A percentile compares a stretch with the other conserved stretches of the same genome.
These are phyloP conservation scores for Buxus sempervirens DNA, from an alignment of 164 flowering plant species.

Conservation along the genomic window DNA sequence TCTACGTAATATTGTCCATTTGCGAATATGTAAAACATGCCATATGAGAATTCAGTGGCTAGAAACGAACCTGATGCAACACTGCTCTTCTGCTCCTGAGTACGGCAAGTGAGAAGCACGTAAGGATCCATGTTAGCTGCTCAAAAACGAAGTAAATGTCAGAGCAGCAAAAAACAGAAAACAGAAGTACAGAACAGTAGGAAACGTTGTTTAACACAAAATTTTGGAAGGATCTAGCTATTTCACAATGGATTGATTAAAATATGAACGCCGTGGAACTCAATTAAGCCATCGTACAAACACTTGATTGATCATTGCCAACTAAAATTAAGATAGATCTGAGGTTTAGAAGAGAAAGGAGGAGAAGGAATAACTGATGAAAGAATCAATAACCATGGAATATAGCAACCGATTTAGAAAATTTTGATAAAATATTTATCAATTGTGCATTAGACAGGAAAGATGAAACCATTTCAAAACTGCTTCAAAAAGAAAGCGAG, in stretches of 20 bases:
- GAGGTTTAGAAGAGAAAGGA: no score
- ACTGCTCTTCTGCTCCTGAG: conserved; percentile 81
- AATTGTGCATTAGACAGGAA: neutral
- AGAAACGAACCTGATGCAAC: conserved; percentile 63
- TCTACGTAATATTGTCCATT: no score
- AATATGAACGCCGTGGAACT: neutral
- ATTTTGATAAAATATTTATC: no score
- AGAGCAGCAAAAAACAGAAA: neutral
- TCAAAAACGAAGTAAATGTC: neutral
- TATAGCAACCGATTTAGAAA: no score
- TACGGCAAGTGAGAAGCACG: conserved; percentile 61
- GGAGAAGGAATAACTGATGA: no score
- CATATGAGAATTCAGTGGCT: neutral
- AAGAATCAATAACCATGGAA: no score
- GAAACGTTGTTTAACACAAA: no score
- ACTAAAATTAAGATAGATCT: no score
- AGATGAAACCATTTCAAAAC: neutral
- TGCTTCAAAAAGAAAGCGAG: neutral
- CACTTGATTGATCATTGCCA: no score
- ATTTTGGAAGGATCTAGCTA: neutral
- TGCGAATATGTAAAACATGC: neutral
- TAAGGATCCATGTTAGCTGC: conserved; percentile 84
- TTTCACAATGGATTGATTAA: neutral
- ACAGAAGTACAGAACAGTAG: neutral
- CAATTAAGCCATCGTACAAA: neutral